Conservation (phyloP, 306 rosid genomes). For the barrel medic (Medicago truncatula) region DNA sequence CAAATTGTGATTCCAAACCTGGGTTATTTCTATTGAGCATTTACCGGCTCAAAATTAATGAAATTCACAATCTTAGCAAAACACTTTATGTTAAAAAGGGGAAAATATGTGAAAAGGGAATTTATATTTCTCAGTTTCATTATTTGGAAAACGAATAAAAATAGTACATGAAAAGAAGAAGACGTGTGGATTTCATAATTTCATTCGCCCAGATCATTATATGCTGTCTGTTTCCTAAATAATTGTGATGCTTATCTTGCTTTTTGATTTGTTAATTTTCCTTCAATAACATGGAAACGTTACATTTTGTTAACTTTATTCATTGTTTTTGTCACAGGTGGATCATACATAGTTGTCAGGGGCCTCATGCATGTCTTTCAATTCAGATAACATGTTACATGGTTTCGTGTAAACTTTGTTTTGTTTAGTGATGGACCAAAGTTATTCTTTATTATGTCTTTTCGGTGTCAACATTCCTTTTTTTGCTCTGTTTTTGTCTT, state of each 20-base stretch:
- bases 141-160: constrained; percentile 14
- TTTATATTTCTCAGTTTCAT: background rate
- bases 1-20: no score
- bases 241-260: constrained; percentile 5
- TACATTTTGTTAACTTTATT: background rate
- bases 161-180: background rate
- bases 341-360: constrained; percentile 3
- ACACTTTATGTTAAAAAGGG: no score
- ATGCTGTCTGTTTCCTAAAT: background rate
- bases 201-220: background rate
- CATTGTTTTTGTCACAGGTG: constrained; percentile 46
- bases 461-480: background rate
- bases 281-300: background rate
- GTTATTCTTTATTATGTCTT: background rate
- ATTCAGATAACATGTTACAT: background rate
- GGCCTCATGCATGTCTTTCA: constrained; percentile 24
- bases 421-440: background rate
- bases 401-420: background rate
- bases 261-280: background rate
- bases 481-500: background rate
- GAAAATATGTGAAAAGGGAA: no score
- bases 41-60: no score
- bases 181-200: background rate
- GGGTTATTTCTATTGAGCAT: no score
- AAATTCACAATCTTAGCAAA: no score